Base-by-base conservation (phyloP, 768 basidiomycete genomes). In the Kwoniella sp. region DNA sequence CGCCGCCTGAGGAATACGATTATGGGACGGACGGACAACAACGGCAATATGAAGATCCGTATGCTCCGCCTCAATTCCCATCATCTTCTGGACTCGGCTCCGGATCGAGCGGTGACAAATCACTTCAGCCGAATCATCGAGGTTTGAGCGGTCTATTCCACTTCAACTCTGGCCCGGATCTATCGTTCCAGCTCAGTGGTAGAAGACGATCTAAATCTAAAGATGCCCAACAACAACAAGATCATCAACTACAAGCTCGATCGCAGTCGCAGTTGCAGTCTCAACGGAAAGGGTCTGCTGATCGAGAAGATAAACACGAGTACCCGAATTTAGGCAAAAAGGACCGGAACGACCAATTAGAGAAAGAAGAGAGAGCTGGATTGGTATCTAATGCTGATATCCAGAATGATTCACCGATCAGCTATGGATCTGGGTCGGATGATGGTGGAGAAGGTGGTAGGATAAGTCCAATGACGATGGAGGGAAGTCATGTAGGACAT, bases 241-340 rank as follows among this genome's bases (percentile, higher is more conserved):
- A n/a, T 33, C 7, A 13, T 33, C 33, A 30, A 53, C 26, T n/a
- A 33, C 40, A 27, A 24, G 52, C 24, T 2, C 36, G 37, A 26
- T 33, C 40, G 8, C 40, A 44, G 8, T 4, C 7, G 40, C 40
- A 10, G 8, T 19, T 3, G 4, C 40, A 44, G 40, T 15, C 3
- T 15, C n/a, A 9, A 33, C 26, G 29, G 40, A 44, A 44, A 56
- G 44, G 56, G 51, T n/a, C 49, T 33, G 33, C 62, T 36, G 54
- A 29, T 13, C 36, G 40, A n/a, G 44, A 50, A 17, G 52, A 49
- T 8, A 63, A 59, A 17, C 46, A 57, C 29, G 69, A 70, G 49
- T 70, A 73, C 52, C 65, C 67, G 8, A 69, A 71, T 55, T 21
- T 66, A 17, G 27, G 56, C 27, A 60, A 64, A 22, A 63, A 44